These are phyloP conservation scores for Jacaranda mimosifolia DNA, from an alignment of 257 asterid genomes.

Conservation along the genomic window DNA sequence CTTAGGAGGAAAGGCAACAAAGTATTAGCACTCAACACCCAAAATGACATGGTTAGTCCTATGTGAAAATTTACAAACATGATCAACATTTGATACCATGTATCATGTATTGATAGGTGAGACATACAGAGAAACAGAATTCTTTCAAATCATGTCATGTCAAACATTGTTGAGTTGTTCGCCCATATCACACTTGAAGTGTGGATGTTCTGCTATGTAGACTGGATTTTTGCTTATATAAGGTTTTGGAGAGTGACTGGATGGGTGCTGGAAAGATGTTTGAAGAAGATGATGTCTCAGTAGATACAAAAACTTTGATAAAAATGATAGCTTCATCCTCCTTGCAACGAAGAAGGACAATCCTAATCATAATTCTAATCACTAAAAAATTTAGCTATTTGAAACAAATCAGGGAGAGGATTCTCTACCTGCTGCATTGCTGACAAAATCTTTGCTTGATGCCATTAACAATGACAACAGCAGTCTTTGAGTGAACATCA, in stretches of 20 bases:
- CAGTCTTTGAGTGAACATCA: slow-evolving; percentile 71
- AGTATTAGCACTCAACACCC: neutral
- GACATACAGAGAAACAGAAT: neutral
- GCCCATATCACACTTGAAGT: neutral
- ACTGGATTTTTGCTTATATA: too few relatives aligned
- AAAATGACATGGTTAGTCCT: neutral
- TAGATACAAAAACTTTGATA: slow-evolving; percentile 5
- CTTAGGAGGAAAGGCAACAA: neutral
- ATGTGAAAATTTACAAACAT: neutral
- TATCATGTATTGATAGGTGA: neutral
- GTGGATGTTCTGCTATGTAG: too few relatives aligned
- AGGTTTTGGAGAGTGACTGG: too few relatives aligned
- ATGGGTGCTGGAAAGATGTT: too few relatives aligned
- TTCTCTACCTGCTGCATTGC: slow-evolving; percentile 79
- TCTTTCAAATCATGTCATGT: neutral
- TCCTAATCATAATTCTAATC: neutral
- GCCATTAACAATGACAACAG: slow-evolving; percentile 69
- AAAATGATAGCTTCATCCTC: neutral
- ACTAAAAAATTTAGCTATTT: neutral
- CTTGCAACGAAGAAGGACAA: neutral
- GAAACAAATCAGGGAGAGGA: neutral
- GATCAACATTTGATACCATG: neutral
- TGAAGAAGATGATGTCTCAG: neutral
- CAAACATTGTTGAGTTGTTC: neutral
- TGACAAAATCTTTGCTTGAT: slow-evolving; percentile 79